Evolutionary conservation across 495 filamentous ascomycete genomes (phyloP).

Genomic region (Coniosporium apollinis): DNA sequence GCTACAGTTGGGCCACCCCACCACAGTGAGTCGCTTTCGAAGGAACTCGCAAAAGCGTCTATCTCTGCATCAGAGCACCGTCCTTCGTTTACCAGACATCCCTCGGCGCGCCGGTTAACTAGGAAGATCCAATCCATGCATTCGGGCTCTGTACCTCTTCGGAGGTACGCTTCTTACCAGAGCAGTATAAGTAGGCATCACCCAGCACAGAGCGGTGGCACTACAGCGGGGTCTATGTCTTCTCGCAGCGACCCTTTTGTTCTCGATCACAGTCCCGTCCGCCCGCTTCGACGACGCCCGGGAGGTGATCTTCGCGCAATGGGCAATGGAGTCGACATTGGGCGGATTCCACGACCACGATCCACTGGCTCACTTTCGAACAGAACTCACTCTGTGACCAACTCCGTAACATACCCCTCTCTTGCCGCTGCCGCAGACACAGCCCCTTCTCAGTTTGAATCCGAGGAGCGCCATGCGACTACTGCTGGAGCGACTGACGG

Average conservation of each 20-base stretch:
- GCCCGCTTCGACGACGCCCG: conserved; percentile 65
- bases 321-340: conserved; percentile 53
- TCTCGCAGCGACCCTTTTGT: conserved; percentile 24
- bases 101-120: no score
- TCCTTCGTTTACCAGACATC: conserved; percentile 12
- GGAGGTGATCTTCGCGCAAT: conserved; percentile 78
- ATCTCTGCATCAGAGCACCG: not conserved
- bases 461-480: no score
- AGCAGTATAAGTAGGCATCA: conserved; percentile 47
- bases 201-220: conserved; percentile 42
- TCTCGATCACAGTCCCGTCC: conserved; percentile 26
- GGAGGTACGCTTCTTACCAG: conserved; percentile 55
- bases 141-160: conserved; percentile 22
- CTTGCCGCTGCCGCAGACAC: conserved; percentile 8
- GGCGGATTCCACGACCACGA: conserved; percentile 41
- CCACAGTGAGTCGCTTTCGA: not conserved
- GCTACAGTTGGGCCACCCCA: no score
- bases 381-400: conserved; percentile 48
- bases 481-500: no score
- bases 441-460: no score
- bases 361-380: conserved; percentile 58
- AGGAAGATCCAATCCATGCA: no score
- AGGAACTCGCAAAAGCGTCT: not conserved
- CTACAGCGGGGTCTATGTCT: conserved; percentile 35
- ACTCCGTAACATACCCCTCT: conserved; percentile 33